A percentile compares a stretch with the other conserved stretches of the same genome.
These are phyloP conservation scores for Serendipita indica DNA, from an alignment of 768 basidiomycete species.

Conservation along the genomic window DNA sequence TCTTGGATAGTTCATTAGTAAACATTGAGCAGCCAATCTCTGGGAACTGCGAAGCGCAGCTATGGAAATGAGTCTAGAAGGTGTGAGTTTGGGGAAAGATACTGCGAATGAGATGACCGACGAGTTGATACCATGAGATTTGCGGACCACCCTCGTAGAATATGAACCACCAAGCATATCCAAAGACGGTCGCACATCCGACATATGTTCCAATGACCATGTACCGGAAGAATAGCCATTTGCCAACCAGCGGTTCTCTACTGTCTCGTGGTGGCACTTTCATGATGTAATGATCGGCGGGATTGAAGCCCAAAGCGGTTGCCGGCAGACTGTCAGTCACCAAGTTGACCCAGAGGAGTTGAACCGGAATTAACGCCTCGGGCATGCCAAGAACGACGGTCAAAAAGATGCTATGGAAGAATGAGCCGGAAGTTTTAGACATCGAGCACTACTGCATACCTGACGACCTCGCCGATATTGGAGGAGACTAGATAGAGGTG, in stretches of 20 bases:
- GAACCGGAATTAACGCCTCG: constrained; percentile 95
- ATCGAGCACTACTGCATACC: constrained; percentile 17
- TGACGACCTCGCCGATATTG: constrained; percentile 17
- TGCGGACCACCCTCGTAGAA: constrained; percentile 82
- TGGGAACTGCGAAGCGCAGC: constrained; percentile 69
- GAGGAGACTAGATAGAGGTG: constrained; percentile 14
- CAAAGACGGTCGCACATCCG: constrained; percentile 87
- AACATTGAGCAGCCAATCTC: constrained; percentile 95
- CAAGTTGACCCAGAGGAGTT: constrained; percentile 96
- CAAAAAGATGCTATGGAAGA: constrained; percentile 64
- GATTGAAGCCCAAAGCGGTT: constrained; percentile 95
- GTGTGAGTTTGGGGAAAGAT: not conserved
- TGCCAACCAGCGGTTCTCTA: constrained; percentile 78
- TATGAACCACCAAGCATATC: constrained; percentile 99
- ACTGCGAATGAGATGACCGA: constrained; percentile 28
- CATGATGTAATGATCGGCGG: constrained; percentile 95
- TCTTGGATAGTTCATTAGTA: constrained; percentile 67
- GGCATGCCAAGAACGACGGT: constrained; percentile 98
- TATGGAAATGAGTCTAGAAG: constrained; percentile 87
- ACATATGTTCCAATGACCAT: constrained; percentile 88
- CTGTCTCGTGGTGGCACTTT: constrained; percentile 80
- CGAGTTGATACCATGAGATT: constrained; percentile 85
- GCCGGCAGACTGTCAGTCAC: constrained; percentile 95
- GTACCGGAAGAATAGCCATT: constrained; percentile 94
- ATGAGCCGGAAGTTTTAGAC: not conserved